These are phyloP conservation scores for Oryza meridionalis DNA, from an alignment of 176 grass and related monocot genomes.

Conservation along the genomic window DNA sequence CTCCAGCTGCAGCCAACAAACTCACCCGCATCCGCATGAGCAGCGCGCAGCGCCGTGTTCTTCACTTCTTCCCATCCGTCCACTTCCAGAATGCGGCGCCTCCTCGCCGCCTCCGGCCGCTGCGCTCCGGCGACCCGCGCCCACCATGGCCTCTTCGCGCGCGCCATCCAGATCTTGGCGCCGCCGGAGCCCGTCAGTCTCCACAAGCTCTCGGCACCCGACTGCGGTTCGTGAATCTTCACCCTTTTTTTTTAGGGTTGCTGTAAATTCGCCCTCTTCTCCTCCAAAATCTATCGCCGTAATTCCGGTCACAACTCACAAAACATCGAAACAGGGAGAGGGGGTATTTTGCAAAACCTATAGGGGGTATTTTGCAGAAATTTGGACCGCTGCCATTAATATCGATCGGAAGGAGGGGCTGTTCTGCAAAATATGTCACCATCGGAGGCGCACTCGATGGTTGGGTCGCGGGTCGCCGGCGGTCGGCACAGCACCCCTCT, in stretches of 20 bases:
- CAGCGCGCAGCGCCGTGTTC: neutral
- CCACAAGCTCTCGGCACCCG: conserved; percentile 48
- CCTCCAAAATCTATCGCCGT: neutral
- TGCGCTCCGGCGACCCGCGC: conserved; percentile 16
- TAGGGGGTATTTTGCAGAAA: neutral
- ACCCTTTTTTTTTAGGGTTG: neutral
- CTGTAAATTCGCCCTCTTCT: neutral
- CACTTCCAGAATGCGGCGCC: conserved; percentile 28
- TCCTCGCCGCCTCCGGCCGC: conserved; percentile 40
- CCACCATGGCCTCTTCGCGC: neutral
- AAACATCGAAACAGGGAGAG: neutral
- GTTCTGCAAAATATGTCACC: neutral
- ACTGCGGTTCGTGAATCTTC: conserved; percentile 53
- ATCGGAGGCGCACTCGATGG: neutral
- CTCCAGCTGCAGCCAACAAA: neutral
- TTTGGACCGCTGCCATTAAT: neutral
- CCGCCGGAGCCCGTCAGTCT: conserved; percentile 48
- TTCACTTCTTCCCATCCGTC: neutral
- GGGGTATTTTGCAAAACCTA: neutral
- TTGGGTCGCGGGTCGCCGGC: neutral
- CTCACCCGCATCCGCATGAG: neutral
- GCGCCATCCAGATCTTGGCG: conserved; percentile 48
- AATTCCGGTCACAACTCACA: neutral
- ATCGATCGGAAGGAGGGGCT: neutral
- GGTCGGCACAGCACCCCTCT: neutral